Percentiles rank a stretch among this genome's conserved stretches.
Evolutionary conservation across 805 yeast species (phyloP).

Genomic region (Vanderwaltozyma polyspora): DNA sequence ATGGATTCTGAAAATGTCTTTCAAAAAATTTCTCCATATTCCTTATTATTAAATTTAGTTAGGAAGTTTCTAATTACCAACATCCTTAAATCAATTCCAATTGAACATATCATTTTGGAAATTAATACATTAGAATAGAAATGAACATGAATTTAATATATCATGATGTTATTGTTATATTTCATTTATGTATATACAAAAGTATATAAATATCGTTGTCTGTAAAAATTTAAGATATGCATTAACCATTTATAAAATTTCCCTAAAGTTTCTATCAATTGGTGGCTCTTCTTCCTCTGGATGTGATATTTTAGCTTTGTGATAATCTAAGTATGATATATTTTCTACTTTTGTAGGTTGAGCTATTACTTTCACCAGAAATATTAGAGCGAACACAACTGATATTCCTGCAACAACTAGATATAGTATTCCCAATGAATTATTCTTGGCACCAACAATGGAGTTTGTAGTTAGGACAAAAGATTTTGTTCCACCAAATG

Average conservation of each 20-base stretch:
- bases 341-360: slow-evolving; percentile 74
- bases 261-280: too few species aligned
- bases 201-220: background rate
- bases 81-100: too few species aligned
- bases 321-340: slow-evolving; percentile 46
- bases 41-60: too few species aligned
- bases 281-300: too few species aligned
- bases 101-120: too few species aligned
- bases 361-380: slow-evolving; percentile 68
- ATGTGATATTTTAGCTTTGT: too few species aligned
- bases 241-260: too few species aligned
- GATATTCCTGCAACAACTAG: slow-evolving; percentile 75
- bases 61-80: too few species aligned
- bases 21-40: too few species aligned
- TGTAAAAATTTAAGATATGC: too few species aligned
- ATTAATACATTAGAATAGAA: too few species aligned
- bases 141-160: background rate
- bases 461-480: slow-evolving; percentile 71
- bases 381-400: slow-evolving; percentile 57
- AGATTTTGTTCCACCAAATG: slow-evolving; percentile 80
- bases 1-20: background rate
- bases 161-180: too few species aligned
- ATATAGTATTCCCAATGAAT: slow-evolving; percentile 75
- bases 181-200: background rate
- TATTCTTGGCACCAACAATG: slow-evolving; percentile 78